phyloP scores from a whole-genome alignment of 177 flowering plant genomes.

The Vitis hybrid region DNA sequence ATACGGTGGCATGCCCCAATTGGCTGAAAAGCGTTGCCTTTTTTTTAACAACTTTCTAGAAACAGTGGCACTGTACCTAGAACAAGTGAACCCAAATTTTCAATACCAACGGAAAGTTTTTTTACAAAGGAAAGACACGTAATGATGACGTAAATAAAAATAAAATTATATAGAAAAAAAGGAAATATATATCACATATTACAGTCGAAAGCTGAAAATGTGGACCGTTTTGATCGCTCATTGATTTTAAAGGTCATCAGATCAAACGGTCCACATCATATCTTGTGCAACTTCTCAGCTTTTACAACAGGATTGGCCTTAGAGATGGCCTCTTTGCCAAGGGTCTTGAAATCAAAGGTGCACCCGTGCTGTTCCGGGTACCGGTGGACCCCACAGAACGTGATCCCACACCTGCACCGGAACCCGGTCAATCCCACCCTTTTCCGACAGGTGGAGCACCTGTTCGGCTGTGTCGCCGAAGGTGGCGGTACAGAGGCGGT shows the following conservation, averaged over 20 bases:
- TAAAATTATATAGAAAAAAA: background rate
- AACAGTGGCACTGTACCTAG: background rate
- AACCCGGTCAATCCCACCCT: constrained; percentile 70
- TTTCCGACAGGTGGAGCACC: constrained; percentile 51
- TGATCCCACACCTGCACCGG: constrained; percentile 53
- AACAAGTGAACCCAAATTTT: background rate
- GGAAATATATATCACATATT: background rate
- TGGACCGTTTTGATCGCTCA: background rate
- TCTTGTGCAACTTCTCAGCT: constrained; percentile 57
- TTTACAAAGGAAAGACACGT: constrained; percentile 9
- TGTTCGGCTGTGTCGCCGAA: constrained; percentile 24
- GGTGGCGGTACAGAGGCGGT: background rate
- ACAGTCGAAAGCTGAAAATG: background rate
- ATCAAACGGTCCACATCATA: constrained; percentile 28
- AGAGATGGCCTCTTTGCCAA: constrained; percentile 55
- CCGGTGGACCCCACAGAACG: constrained; percentile 57
- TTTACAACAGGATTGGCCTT: constrained; percentile 63
- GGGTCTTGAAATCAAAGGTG: constrained; percentile 41
- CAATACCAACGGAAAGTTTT: background rate
- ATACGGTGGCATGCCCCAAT: background rate
- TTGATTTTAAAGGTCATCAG: background rate
- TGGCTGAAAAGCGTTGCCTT: background rate
- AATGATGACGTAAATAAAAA: background rate
- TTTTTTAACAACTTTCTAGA: background rate
- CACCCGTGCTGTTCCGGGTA: constrained; percentile 67